Conservation (phyloP, 164 flowering plant species). For the Stephania cephalantha region DNA sequence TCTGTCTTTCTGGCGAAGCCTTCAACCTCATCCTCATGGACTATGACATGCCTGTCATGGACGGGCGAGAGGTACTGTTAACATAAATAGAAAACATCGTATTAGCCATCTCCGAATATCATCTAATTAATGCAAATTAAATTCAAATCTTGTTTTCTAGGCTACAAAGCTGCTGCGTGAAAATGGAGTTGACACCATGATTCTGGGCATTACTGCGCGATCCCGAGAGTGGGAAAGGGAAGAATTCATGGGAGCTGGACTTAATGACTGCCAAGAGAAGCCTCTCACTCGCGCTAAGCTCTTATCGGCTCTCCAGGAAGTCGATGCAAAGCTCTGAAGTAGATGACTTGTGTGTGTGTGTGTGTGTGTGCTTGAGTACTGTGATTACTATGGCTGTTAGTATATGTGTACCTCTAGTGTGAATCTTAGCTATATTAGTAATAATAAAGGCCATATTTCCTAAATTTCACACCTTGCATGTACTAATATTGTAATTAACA, state of each 20-base stretch:
- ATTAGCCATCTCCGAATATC: background rate
- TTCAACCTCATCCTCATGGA: conserved; percentile 9
- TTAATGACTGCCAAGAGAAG: conserved; percentile 1
- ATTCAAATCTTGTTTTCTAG: background rate
- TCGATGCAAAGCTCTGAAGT: background rate
- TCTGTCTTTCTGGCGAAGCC: background rate
- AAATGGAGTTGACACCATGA: background rate
- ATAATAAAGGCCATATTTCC: background rate
- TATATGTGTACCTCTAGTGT: background rate
- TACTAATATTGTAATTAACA: background rate
- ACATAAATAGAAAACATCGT: background rate
- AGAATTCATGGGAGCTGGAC: conserved; percentile 5
- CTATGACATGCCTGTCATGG: conserved; percentile 2
- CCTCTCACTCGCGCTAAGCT: conserved; percentile 4
- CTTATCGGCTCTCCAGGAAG: background rate
- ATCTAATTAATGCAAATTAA: background rate
- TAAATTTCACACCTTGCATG: background rate
- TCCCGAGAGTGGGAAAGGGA: background rate
- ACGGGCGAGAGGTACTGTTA: background rate
- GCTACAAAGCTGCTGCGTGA: conserved; percentile 5
- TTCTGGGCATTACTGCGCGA: background rate
- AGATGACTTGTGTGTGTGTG: background rate
- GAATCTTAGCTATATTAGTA: background rate
- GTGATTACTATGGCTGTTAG: background rate
- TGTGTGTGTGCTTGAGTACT: background rate